Conservation (phyloP, 2,329 filamentous ascomycete species). For the Bipolaris victoriae region DNA sequence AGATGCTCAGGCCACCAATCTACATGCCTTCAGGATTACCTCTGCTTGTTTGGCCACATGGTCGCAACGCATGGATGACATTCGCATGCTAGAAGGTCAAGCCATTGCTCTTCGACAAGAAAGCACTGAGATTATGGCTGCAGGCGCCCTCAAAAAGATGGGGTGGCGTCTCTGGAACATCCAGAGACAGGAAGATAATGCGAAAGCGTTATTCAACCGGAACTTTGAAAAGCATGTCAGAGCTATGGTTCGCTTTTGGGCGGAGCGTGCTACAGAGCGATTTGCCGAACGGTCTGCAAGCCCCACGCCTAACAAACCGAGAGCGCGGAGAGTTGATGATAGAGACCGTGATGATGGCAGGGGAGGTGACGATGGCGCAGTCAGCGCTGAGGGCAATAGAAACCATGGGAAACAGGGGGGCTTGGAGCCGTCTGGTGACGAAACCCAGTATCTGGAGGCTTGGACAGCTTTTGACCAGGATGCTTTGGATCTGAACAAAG, state of each 20-base stretch:
- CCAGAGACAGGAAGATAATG: conserved; percentile 58
- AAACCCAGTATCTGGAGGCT: conserved; percentile 41
- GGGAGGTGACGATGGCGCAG: background rate
- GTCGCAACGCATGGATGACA: conserved; percentile 30
- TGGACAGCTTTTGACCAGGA: conserved; percentile 50
- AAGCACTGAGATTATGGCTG: conserved; percentile 55
- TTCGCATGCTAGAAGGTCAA: conserved; percentile 47
- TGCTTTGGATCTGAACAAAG: conserved; percentile 33
- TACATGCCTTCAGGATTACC: conserved; percentile 36
- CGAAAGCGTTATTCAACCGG: conserved; percentile 59
- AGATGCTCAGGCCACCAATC: conserved; percentile 33
- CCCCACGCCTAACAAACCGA: conserved; percentile 32
- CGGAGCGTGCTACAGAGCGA: conserved; percentile 51
- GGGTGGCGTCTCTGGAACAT: conserved; percentile 64
- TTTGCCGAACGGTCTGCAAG: conserved; percentile 28
- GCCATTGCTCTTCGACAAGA: conserved; percentile 56
- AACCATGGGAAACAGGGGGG: conserved; percentile 10
- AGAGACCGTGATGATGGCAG: background rate
- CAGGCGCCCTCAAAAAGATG: conserved; percentile 60
- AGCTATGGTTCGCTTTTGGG: conserved; percentile 63
- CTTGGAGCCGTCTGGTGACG: conserved; percentile 27
- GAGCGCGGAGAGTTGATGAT: conserved; percentile 14
- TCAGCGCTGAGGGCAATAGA: background rate
- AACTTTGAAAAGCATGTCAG: conserved; percentile 62
- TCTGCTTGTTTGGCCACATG: conserved; percentile 38